Conservation (phyloP, 2,329 filamentous ascomycete genomes). For the Lecanoromycetidae sp. region DNA sequence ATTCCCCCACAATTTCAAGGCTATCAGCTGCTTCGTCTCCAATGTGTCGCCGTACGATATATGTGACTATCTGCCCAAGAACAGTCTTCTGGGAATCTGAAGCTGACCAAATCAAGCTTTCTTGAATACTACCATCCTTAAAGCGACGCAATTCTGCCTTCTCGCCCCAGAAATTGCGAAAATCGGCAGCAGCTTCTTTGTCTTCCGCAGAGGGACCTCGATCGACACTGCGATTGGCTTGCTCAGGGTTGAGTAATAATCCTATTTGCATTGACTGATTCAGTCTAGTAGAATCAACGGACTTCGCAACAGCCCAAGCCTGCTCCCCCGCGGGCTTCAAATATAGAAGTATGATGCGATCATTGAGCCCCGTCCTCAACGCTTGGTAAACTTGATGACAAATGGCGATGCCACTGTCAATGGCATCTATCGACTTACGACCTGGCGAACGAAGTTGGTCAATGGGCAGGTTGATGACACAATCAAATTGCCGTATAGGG, state of each 20-base stretch:
- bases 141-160: constrained; percentile 88
- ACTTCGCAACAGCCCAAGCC: constrained; percentile 39
- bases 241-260: constrained; percentile 59
- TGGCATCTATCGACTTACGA: not conserved
- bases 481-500: constrained; percentile 43
- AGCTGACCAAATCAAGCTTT: constrained; percentile 77
- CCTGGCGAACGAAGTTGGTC: not conserved
- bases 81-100: constrained; percentile 49
- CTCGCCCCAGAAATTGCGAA: constrained; percentile 88
- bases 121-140: constrained; percentile 85
- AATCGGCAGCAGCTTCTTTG: constrained; percentile 66
- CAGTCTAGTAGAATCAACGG: constrained; percentile 24
- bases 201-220: constrained; percentile 79
- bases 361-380: constrained; percentile 59
- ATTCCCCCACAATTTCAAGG: constrained; percentile 1
- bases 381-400: constrained; percentile 46
- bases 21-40: constrained; percentile 19
- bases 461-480: constrained; percentile 19
- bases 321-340: constrained; percentile 34
- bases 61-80: constrained; percentile 65
- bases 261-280: constrained; percentile 46
- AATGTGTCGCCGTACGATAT: constrained; percentile 60
- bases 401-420: constrained; percentile 14
- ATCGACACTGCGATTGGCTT: constrained; percentile 66
- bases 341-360: constrained; percentile 59